phyloP scores from a whole-genome alignment of 257 asterid genomes.

The Solanum rostratum region DNA sequence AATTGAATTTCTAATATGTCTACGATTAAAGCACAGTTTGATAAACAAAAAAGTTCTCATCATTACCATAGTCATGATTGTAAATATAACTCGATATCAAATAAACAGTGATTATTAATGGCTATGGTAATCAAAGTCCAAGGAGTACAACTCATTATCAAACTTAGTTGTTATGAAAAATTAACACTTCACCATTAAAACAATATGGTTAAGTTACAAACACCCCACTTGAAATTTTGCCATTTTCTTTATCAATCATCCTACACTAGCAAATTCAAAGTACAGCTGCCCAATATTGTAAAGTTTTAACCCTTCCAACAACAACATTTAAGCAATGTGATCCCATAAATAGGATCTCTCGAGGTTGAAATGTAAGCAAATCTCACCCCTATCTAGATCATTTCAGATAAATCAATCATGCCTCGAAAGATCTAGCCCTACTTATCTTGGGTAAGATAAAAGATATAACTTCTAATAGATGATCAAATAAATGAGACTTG shows the following conservation, averaged over 20 bases:
- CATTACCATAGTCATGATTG: no score
- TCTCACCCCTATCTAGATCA: neutral
- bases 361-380: neutral
- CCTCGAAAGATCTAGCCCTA: no score
- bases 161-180: neutral
- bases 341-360: neutral
- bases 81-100: no score
- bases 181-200: neutral
- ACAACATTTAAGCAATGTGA: fast-evolving
- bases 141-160: neutral
- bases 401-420: no score
- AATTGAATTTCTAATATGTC: no score
- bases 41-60: no score
- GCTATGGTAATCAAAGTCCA: neutral
- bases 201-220: neutral
- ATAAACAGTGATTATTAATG: no score
- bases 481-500: neutral
- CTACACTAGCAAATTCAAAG: neutral
- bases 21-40: no score
- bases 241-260: neutral
- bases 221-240: neutral
- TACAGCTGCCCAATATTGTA: neutral
- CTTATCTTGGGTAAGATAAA: no score
- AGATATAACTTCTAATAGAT: no score
- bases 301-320: neutral